phyloP scores from a whole-genome alignment of 2,329 filamentous ascomycete species.

The Berkeleyomyces rouxiae region DNA sequence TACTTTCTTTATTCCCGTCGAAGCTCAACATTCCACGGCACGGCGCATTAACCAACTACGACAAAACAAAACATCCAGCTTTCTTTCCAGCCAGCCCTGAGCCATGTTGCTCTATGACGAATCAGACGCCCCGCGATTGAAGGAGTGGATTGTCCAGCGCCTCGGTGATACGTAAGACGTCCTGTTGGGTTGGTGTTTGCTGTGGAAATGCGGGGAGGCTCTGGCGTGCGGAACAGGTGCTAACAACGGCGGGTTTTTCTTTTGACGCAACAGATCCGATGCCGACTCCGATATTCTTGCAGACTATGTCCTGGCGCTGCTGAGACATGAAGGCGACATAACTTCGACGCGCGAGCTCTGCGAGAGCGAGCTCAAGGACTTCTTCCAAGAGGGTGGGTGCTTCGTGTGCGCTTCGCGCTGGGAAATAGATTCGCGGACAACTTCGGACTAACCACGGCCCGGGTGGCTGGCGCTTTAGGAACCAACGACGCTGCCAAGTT shows the following conservation, averaged over 20 bases:
- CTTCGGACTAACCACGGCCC: constrained; percentile 11
- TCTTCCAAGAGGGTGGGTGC: constrained; percentile 44
- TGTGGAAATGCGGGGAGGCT: not conserved
- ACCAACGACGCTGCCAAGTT: constrained; percentile 4
- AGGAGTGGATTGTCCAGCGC: constrained; percentile 62
- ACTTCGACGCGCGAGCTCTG: constrained; percentile 50
- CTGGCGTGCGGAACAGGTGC: not conserved
- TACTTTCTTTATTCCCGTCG: not conserved
- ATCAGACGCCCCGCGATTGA: constrained; percentile 45
- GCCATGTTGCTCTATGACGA: constrained; percentile 42
- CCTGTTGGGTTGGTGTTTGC: constrained; percentile 5
- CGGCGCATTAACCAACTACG: not conserved
- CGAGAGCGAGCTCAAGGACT: constrained; percentile 57
- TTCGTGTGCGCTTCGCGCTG: constrained; percentile 17
- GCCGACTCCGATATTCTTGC: constrained; percentile 68
- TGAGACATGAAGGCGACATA: constrained; percentile 44
- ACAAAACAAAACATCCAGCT: not conserved
- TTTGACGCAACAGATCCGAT: constrained; percentile 41
- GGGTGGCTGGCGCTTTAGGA: not conserved
- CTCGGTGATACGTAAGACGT: constrained; percentile 53
- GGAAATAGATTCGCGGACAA: constrained; percentile 20
- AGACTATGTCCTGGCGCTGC: constrained; percentile 66
- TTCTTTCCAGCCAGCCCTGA: constrained; percentile 12
- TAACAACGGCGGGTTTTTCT: constrained; percentile 5
- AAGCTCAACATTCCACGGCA: not conserved